A percentile compares a stretch with the other conserved stretches of the same genome.
Evolutionary conservation across 2,329 filamentous ascomycete genomes (phyloP).

Genomic region (Cladosporium austrohemisphaericum): DNA sequence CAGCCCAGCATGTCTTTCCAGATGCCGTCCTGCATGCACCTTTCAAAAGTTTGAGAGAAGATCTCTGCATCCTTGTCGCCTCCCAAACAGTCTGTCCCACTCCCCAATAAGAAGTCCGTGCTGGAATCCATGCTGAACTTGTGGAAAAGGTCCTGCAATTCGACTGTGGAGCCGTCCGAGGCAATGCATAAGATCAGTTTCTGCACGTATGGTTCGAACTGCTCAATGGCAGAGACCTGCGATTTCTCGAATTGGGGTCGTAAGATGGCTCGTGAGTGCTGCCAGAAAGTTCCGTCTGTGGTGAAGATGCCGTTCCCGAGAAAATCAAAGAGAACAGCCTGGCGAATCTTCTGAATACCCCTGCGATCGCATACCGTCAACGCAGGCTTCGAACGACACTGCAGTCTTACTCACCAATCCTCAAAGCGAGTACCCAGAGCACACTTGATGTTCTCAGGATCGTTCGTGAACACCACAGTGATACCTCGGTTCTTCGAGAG

Average conservation of each 20-base stretch:
- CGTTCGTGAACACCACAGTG: conserved; percentile 19
- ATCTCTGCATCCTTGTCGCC: conserved; percentile 9
- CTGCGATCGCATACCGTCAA: conserved; percentile 20
- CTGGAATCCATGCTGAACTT: conserved; percentile 62
- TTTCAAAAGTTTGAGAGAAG: conserved; percentile 19
- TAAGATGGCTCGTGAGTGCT: conserved; percentile 35
- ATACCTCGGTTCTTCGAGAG: background rate
- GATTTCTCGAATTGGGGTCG: conserved; percentile 49
- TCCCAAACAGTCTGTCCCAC: conserved; percentile 29
- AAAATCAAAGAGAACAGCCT: conserved; percentile 11
- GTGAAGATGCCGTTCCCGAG: conserved; percentile 40
- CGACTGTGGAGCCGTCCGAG: conserved; percentile 50
- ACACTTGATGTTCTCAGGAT: conserved; percentile 42
- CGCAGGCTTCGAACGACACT: background rate
- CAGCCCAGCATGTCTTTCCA: conserved; percentile 14
- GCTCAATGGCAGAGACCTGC: conserved; percentile 49
- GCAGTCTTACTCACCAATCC: conserved; percentile 29
- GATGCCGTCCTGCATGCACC: conserved; percentile 30
- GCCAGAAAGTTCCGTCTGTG: conserved; percentile 35
- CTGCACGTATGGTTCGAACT: conserved; percentile 57
- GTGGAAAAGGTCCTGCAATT: conserved; percentile 61
- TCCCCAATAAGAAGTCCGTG: conserved; percentile 63
- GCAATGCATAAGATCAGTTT: conserved; percentile 56
- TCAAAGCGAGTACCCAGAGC: conserved; percentile 39
- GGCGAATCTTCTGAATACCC: conserved; percentile 6